Base-by-base conservation (phyloP, 2,329 filamentous ascomycete genomes). In the Colletotrichum liriopes region DNA sequence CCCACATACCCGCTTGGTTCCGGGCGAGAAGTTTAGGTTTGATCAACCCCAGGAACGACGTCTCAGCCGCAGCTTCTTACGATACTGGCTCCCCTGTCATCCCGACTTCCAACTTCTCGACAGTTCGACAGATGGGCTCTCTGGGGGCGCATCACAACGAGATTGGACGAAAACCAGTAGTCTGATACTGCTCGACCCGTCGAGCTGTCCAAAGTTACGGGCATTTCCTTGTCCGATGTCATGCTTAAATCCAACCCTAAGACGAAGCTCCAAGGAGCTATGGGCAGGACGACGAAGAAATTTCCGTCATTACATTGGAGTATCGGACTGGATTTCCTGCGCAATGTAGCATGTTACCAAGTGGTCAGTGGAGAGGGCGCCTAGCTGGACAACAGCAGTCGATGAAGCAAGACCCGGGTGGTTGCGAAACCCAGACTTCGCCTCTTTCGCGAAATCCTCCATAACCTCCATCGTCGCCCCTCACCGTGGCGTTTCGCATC, bases 21-120 rank as follows among this genome's bases (percentile, higher is more conserved):
- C 69, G 52, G 45, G 14, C 45, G 39, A 45, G 58, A 65, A 52
- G 60, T 72, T 72, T 49, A 54, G 61, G 76, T 77, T 77, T 77
- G 74, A 77, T 74, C 74, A 52, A 52, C 69, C 64, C 74, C 41
- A 74, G 75, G 72, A 35, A 47, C 61, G 32, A 43, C 70, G 75
- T 77, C 70, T 76, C 75, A 75, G 69, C 68, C 58, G 68, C 68
- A 55, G 65, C 65, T 62, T 67, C 52, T 41, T 7, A 58, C 55
- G 16, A 54, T 65, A 52, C 18, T 43, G 51, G 37, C 59, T 66
- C 69, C 65, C 65, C 59, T 69, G 65, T 60, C 65, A 69, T 65
- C 65, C 65, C 39, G 59, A 60, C 59, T 60, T 59, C 43, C 51
- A 41, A 61, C 62, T 35, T 61, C 54, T 60, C 47, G 37, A 54